Percentiles rank a stretch among this genome's conserved stretches.
Conservation (phyloP, 495 filamentous ascomycete species). For the Bacidia rubella region DNA sequence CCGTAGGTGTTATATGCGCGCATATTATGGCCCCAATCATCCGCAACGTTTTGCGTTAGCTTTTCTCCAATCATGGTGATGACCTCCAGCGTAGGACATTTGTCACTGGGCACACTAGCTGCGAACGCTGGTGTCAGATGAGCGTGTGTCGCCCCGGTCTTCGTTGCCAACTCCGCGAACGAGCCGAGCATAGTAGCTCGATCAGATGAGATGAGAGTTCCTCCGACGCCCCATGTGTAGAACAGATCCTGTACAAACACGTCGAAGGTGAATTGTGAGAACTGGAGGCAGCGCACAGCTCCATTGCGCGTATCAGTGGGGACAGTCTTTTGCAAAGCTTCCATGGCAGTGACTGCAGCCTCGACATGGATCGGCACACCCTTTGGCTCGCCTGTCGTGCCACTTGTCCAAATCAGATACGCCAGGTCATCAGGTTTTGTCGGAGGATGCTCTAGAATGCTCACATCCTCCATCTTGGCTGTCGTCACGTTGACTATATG, state of each 20-base stretch:
- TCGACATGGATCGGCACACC: conserved; percentile 18
- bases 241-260: conserved; percentile 30
- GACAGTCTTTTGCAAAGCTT: conserved; percentile 21
- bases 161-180: conserved; percentile 23
- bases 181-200: conserved; percentile 26
- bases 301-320: conserved; percentile 19
- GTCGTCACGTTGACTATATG: conserved; percentile 17
- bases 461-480: conserved; percentile 1
- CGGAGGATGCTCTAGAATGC: not conserved
- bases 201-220: conserved; percentile 25
- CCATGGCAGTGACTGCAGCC: conserved; percentile 24
- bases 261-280: conserved; percentile 29
- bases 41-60: conserved; percentile 24
- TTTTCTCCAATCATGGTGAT: conserved; percentile 22
- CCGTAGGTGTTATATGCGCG: conserved; percentile 28
- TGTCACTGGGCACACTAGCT: conserved; percentile 21
- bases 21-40: conserved; percentile 27
- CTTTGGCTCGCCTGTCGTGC: conserved; percentile 22
- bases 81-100: conserved; percentile 23
- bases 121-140: conserved; percentile 29
- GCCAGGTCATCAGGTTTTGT: conserved; percentile 19
- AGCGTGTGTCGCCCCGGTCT: conserved; percentile 26
- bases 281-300: conserved; percentile 25
- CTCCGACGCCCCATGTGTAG: conserved; percentile 28
- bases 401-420: conserved; percentile 29